phyloP scores from a whole-genome alignment of 2,329 filamentous ascomycete genomes.

The Blumeriella jaapii region DNA sequence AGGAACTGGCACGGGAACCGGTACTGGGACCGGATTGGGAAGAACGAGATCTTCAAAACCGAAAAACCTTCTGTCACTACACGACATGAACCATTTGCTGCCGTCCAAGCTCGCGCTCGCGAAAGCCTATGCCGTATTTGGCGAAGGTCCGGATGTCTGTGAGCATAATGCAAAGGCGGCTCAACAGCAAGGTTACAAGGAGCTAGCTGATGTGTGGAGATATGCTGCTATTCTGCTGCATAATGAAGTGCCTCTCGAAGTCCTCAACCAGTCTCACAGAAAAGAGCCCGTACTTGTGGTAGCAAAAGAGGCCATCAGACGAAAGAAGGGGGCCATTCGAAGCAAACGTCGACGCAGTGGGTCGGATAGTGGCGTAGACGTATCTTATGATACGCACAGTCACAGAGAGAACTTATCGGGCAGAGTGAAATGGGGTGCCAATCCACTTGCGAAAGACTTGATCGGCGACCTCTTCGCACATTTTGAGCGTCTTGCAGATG shows the following conservation, averaged over 20 bases:
- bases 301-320: constrained; percentile 47
- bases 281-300: constrained; percentile 50
- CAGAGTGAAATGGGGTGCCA: constrained; percentile 56
- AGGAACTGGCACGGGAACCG: constrained; percentile 47
- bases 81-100: constrained; percentile 58
- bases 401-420: constrained; percentile 34
- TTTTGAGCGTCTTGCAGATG: constrained; percentile 49
- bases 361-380: constrained; percentile 37
- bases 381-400: constrained; percentile 30
- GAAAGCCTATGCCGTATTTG: constrained; percentile 71
- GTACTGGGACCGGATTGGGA: constrained; percentile 30
- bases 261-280: constrained; percentile 42
- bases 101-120: constrained; percentile 72
- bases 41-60: constrained; percentile 28
- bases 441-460: constrained; percentile 50
- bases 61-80: constrained; percentile 63
- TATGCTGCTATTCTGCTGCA: constrained; percentile 68
- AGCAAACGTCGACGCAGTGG: constrained; percentile 31
- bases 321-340: too few species aligned
- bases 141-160: constrained; percentile 71
- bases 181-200: constrained; percentile 53
- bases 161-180: constrained; percentile 73
- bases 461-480: constrained; percentile 51
- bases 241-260: constrained; percentile 61
- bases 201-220: constrained; percentile 74